These are phyloP conservation scores for Prunus mume DNA, from an alignment of 306 rosid species.

Conservation along the genomic window DNA sequence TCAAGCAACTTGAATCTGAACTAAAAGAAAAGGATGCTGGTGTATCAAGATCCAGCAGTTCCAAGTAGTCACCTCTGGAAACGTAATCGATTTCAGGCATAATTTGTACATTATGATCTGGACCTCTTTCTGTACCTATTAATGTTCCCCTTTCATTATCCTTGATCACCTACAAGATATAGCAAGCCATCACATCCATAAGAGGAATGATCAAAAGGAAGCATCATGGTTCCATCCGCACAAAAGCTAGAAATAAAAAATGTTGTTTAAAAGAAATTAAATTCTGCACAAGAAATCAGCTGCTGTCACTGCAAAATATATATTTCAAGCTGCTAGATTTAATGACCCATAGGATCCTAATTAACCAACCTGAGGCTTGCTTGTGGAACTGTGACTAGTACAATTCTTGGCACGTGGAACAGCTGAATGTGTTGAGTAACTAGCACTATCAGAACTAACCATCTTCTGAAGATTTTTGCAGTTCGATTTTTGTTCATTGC, in stretches of 20 bases:
- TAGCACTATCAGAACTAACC: slow-evolving; percentile 1
- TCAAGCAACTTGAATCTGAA: slow-evolving; percentile 43
- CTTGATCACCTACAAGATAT: slow-evolving; percentile 27
- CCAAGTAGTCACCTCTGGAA: slow-evolving; percentile 38
- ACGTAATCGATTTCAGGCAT: slow-evolving; percentile 14
- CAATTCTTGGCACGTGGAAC: background rate
- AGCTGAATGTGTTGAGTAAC: background rate
- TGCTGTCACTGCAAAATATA: background rate
- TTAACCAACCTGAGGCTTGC: slow-evolving; percentile 25
- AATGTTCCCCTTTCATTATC: slow-evolving; percentile 13
- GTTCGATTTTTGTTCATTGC: slow-evolving; percentile 10
- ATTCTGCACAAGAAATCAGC: too few relatives aligned
- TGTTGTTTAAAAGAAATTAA: background rate
- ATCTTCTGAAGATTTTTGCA: background rate
- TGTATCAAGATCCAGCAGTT: slow-evolving; percentile 34
- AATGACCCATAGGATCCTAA: background rate
- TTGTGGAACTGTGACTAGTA: slow-evolving; percentile 22
- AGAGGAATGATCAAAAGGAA: background rate
- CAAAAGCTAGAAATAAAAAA: background rate
- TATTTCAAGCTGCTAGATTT: background rate
- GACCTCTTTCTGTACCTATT: slow-evolving; percentile 16
- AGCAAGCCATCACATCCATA: slow-evolving; percentile 5
- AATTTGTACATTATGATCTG: slow-evolving; percentile 11
- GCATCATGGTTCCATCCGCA: background rate
- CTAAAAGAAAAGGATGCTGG: slow-evolving; percentile 36